A percentile compares a stretch with the other conserved stretches of the same genome.
Conservation (phyloP, 2,329 filamentous ascomycete species). For the Peltaster fructicola region DNA sequence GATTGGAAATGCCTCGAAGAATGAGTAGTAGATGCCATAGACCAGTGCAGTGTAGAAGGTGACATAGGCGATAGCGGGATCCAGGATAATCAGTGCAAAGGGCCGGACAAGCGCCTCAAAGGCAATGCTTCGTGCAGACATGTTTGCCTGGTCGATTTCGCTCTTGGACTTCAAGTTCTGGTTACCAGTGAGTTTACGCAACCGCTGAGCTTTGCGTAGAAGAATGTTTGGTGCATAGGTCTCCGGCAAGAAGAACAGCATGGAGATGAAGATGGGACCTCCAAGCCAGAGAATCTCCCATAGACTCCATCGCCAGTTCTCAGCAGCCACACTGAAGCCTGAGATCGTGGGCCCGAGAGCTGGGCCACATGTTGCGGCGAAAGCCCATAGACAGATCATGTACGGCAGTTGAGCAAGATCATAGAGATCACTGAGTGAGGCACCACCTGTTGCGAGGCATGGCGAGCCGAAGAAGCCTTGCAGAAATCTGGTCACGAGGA, state of each 20-base stretch:
- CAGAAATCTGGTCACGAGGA: slow-evolving; percentile 41
- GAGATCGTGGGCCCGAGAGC: slow-evolving; percentile 42
- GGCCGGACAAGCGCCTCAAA: slow-evolving; percentile 44
- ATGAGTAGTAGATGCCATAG: slow-evolving; percentile 43
- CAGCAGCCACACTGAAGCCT: slow-evolving; percentile 38
- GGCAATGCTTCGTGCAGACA: slow-evolving; percentile 31
- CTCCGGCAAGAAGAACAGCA: slow-evolving; percentile 44
- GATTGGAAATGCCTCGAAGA: slow-evolving; percentile 50
- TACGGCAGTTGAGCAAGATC: slow-evolving; percentile 39
- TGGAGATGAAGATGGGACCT: slow-evolving; percentile 36
- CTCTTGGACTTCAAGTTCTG: slow-evolving; percentile 39
- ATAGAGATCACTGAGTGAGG: slow-evolving; percentile 26
- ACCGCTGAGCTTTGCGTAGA: slow-evolving; percentile 40
- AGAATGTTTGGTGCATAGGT: slow-evolving; percentile 42
- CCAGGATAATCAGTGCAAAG: slow-evolving; percentile 26
- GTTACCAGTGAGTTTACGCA: slow-evolving; percentile 43
- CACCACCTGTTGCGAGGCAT: slow-evolving; percentile 40
- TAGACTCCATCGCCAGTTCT: slow-evolving; percentile 43
- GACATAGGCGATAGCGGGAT: slow-evolving; percentile 42
- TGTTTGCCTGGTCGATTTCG: slow-evolving; percentile 44
- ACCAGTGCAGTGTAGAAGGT: slow-evolving; percentile 44
- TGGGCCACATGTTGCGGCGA: slow-evolving; percentile 30
- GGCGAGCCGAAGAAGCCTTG: slow-evolving; percentile 50
- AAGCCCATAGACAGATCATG: slow-evolving; percentile 41
- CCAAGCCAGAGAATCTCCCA: slow-evolving; percentile 46